Evolutionary conservation across 1,139 yeast species (phyloP), one percentile per base, ranked within the genome.

Genomic region (Meyerozyma sp.): DNA sequence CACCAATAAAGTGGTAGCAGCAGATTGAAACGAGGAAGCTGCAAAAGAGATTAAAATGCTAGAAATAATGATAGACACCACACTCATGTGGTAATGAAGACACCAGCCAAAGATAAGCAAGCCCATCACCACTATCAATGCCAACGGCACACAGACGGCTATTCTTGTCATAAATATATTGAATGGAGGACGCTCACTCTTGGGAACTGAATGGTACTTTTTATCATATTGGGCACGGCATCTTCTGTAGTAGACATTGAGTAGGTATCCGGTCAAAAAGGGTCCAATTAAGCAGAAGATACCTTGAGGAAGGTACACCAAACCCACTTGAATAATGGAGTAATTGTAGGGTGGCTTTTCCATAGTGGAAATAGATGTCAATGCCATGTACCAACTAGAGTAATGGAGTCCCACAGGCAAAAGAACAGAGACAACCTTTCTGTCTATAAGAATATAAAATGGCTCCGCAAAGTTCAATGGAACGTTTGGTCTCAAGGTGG

Each of bases 71-170:
- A 68, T 61, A 8, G 71, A 59, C 9, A 61, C 45, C 6, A 67
- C 54, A 37, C 58, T 55, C 28, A 50, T 48, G 32, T 54, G 49
- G 40, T 45, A 60, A 39, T 70, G 62, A 16, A 70, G 47, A 44
- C 73, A 66, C 75, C 75, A 70, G 2, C 75, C 75, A 50, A 63
- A 70, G 2, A 68, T 62, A 3, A 66, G 23, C n/a, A 63, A 49
- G 0, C 74, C 74, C 8, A 54, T 44, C 7, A 62, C 46, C 50
- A 58, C 50, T 4, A 61, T 25, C 3, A 48, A 18, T 2, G 62
- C 56, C 0, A 71, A 70, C 1, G 58, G 40, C 2, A 65, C 42
- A 16, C 63, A 53, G 21, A 64, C 44, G 38, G 61, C 61, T 13
- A 68, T 45, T 44, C 75, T 55, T 1, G 67, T 54, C 16, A 57